Evolutionary conservation across 2,329 filamentous ascomycete genomes (phyloP), one percentile per base, ranked within the genome.

Genomic region (Chaetomiaceae sp.): DNA sequence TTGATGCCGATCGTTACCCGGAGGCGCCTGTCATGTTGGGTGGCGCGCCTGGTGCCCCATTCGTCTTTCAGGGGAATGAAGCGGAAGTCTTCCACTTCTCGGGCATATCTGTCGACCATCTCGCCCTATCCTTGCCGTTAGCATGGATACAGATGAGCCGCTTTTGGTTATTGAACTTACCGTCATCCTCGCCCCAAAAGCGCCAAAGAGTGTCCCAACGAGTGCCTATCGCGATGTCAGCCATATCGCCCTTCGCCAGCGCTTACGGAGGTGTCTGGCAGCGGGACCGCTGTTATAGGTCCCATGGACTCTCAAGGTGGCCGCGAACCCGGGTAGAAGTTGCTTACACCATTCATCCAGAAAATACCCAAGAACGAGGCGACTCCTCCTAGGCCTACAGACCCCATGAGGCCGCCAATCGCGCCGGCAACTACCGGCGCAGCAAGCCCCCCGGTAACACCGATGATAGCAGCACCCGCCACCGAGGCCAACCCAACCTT

Each of bases 401-500:
- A 86, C 12, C 88, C 87, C 78, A 95, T 87, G 2, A 95, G 74
- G 1, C 84, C 83, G 2, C 89, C 89, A 12, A 96, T 75, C 0
- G 88, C 88, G 4, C 88, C 89, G 4, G 90, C 90, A 12, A 95
- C 84, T 0, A 95, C 72, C 0, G 90, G 90, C 1, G 90, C 89
- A 1, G 90, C 90, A n/a, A 95, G 73, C 2, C 90, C 90, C 15
- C 90, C 90, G 0, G 89, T 95, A 3, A 96, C 78, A 6, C 90
- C 90, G n/a, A 96, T 90, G 1, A 95, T 71, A 0, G 86, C 87
- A 1, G 91, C 91, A 10, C 91, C 91, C 0, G 88, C 89, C 0
- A 94, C 88, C 8, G 86, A 87, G 0, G 90, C 91, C 20, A 96
- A 72, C 0, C 90, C 88, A 17, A 96, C 88, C 62, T 95, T 96